These are phyloP conservation scores for Immersiporthe knoxdaviesiana DNA, from an alignment of 2,329 filamentous ascomycete species.

Conservation along the genomic window DNA sequence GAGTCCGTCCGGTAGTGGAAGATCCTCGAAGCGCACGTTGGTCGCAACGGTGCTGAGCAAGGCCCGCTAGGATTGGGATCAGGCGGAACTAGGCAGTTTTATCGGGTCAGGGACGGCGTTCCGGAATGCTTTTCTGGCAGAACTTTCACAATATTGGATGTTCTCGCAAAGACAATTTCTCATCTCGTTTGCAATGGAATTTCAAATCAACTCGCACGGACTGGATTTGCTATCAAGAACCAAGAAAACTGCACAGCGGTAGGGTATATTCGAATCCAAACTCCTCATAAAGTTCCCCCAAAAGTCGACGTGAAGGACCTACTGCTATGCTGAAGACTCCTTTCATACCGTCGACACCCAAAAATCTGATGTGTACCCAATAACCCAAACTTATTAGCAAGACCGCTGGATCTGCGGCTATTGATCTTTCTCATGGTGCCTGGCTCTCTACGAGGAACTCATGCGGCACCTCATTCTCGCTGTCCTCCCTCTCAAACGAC, in stretches of 20 bases:
- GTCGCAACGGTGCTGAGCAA: neutral
- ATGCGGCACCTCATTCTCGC: constrained; percentile 54
- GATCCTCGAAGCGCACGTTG: neutral
- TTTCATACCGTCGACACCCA: neutral
- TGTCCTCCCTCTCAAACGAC: constrained; percentile 37
- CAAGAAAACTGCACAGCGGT: neutral
- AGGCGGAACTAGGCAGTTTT: constrained; percentile 1
- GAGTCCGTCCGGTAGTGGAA: neutral
- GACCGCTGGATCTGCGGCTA: too few species aligned
- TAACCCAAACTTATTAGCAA: neutral
- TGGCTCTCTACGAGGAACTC: constrained; percentile 55
- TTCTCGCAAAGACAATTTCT: neutral
- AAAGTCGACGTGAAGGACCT: neutral
- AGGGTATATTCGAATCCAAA: constrained; percentile 17
- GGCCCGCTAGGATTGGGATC: neutral
- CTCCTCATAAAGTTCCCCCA: constrained; percentile 3
- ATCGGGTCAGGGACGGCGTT: constrained; percentile 13
- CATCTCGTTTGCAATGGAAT: constrained; percentile 7
- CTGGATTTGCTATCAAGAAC: neutral
- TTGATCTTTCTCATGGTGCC: constrained; percentile 27
- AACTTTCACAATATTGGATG: neutral
- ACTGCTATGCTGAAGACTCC: neutral
- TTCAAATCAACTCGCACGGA: neutral
- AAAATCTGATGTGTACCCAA: neutral
- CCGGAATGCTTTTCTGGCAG: neutral